These are phyloP conservation scores for Wallacemonas sp. DNA, from an alignment of 208 protist species.

Conservation along the genomic window DNA sequence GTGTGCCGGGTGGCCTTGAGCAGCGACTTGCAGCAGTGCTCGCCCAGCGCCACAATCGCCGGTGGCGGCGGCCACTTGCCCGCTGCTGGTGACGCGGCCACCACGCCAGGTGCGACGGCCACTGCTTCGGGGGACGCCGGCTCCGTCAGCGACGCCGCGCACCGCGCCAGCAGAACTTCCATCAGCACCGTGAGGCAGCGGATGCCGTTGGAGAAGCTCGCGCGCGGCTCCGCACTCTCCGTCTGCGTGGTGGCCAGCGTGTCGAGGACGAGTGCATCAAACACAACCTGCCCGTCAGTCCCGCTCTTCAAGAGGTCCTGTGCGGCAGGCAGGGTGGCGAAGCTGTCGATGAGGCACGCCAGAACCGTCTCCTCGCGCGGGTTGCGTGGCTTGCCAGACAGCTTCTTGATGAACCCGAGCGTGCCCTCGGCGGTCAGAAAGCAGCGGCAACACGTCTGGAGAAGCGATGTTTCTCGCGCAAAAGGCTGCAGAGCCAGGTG, in stretches of 20 bases:
- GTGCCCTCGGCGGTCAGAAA: conserved; percentile 59
- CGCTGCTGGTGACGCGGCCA: too few species aligned
- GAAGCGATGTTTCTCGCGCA: conserved; percentile 38
- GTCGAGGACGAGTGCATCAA: conserved; percentile 68
- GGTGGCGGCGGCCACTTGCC: neutral
- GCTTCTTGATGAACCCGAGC: conserved; percentile 56
- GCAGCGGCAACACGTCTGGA: conserved; percentile 65
- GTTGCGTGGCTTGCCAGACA: conserved; percentile 38
- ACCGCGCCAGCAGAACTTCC: conserved; percentile 66
- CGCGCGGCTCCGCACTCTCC: conserved; percentile 57
- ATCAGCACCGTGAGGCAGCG: conserved; percentile 82
- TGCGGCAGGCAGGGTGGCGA: conserved; percentile 59
- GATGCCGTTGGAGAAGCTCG: conserved; percentile 27
- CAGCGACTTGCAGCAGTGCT: conserved; percentile 71
- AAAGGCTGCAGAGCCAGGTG: conserved; percentile 42
- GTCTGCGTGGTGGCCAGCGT: conserved; percentile 28
- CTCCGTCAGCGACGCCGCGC: too few species aligned
- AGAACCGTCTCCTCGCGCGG: conserved; percentile 58
- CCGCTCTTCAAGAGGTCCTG: conserved; percentile 34
- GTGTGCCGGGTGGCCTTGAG: conserved; percentile 68
- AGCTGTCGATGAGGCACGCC: conserved; percentile 56
- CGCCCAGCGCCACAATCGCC: conserved; percentile 28
- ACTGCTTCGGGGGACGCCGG: too few species aligned
- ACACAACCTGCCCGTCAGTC: conserved; percentile 55
- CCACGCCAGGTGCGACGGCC: too few species aligned